These are phyloP conservation scores for Phytophthora sojae DNA, from an alignment of 352 stramenopile species.

Conservation along the genomic window DNA sequence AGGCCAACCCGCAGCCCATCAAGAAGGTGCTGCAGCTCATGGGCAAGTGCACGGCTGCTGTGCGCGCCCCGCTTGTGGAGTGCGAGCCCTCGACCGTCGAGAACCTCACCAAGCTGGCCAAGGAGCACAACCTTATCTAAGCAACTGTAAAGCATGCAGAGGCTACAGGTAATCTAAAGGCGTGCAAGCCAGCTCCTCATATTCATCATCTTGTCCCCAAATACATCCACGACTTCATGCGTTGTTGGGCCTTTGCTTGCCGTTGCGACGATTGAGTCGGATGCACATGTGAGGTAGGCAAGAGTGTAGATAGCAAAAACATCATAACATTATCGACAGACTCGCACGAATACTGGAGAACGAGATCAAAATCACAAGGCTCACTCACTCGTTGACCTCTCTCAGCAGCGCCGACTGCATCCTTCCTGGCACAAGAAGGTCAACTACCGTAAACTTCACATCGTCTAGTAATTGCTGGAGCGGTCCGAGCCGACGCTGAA, in stretches of 20 bases:
- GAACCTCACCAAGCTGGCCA: conserved; percentile 68
- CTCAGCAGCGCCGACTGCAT: conserved; percentile 5
- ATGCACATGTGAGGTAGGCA: background rate
- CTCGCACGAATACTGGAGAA: conserved; percentile 15
- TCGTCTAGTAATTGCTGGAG: conserved; percentile 38
- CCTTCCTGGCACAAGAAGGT: conserved; percentile 26
- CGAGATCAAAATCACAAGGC: conserved; percentile 32
- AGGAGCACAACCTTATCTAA: conserved; percentile 82
- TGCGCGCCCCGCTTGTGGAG: conserved; percentile 79
- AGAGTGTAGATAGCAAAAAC: conserved; percentile 13
- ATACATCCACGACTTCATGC: conserved; percentile 1
- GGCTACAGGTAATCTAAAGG: conserved; percentile 3
- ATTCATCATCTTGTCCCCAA: conserved; percentile 21
- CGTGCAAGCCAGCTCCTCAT: conserved; percentile 21
- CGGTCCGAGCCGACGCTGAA: conserved; percentile 54
- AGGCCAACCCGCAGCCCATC: conserved; percentile 93
- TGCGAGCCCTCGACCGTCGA: conserved; percentile 75
- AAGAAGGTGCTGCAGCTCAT: conserved; percentile 92
- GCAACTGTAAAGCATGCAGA: conserved; percentile 17
- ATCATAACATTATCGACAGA: conserved; percentile 34
- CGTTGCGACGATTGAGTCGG: background rate
- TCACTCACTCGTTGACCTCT: conserved; percentile 31
- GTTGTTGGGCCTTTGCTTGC: background rate
- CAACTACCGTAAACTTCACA: conserved; percentile 27
- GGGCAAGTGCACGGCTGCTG: conserved; percentile 83